Percentiles rank a stretch among this genome's conserved stretches.
phyloP scores from a whole-genome alignment of 208 protist species.

The Kentomonas sorsogonicus region DNA sequence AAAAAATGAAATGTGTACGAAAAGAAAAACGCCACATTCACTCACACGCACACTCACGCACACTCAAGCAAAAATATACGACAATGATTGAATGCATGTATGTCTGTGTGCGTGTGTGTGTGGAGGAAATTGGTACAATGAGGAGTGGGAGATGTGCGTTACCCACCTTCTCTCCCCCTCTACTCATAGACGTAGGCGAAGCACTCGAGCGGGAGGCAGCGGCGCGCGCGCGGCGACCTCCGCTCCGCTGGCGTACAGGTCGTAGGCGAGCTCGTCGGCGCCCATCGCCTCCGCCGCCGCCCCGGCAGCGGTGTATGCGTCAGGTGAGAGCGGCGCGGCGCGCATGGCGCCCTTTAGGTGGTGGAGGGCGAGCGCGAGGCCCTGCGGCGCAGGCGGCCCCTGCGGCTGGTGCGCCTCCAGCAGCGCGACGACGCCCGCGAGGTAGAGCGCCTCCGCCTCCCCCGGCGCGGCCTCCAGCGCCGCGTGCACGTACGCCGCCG shows the following conservation, averaged over 20 bases:
- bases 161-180: too few relatives aligned
- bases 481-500: conserved; percentile 27
- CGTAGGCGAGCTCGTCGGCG: conserved; percentile 37
- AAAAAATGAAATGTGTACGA: conserved; percentile 4
- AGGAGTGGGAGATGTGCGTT: too few relatives aligned
- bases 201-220: conserved; percentile 49
- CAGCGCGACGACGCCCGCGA: conserved; percentile 43
- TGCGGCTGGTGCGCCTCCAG: conserved; percentile 40
- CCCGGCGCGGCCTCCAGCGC: conserved; percentile 35
- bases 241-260: conserved; percentile 56
- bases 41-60: background rate
- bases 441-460: conserved; percentile 46
- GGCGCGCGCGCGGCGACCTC: conserved; percentile 41
- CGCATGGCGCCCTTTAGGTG: conserved; percentile 48
- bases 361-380: conserved; percentile 38
- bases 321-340: conserved; percentile 20
- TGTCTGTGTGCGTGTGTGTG: conserved; percentile 2
- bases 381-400: conserved; percentile 20
- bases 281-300: conserved; percentile 58
- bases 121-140: too few relatives aligned
- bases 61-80: background rate
- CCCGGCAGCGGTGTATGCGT: conserved; percentile 56
- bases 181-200: conserved; percentile 61
- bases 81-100: background rate
- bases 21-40: too few relatives aligned